These are phyloP conservation scores for Globisporangium spinosum DNA, from an alignment of 352 stramenopile genomes.

Conservation along the genomic window DNA sequence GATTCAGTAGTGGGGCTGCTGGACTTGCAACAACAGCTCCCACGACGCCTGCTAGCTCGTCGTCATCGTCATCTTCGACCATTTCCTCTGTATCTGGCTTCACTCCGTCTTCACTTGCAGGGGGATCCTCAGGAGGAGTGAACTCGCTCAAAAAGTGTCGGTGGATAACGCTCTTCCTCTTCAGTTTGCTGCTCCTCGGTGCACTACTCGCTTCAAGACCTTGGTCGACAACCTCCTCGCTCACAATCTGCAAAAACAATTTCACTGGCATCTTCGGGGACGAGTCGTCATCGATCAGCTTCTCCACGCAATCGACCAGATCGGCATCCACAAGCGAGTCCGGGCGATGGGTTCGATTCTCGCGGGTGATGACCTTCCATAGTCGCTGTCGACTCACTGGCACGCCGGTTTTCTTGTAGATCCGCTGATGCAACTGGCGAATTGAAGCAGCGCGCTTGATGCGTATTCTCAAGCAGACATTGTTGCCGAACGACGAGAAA, in stretches of 20 bases:
- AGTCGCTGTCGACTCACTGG: slow-evolving; percentile 61
- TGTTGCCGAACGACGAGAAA: slow-evolving; percentile 75
- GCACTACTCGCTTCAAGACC: slow-evolving; percentile 6
- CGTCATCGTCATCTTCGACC: slow-evolving; percentile 12
- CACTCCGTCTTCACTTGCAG: slow-evolving; percentile 20
- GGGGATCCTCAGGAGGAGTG: slow-evolving; percentile 28
- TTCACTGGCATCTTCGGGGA: slow-evolving; percentile 62
- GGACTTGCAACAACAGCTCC: slow-evolving; percentile 8
- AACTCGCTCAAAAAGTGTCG: slow-evolving; percentile 67
- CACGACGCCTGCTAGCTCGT: slow-evolving; percentile 13
- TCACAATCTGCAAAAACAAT: slow-evolving; percentile 74
- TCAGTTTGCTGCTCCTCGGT: not conserved
- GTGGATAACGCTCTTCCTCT: slow-evolving; percentile 26
- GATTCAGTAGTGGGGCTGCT: slow-evolving; percentile 18
- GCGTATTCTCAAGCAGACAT: slow-evolving; percentile 49
- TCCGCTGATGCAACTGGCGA: slow-evolving; percentile 54
- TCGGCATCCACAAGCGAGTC: slow-evolving; percentile 52
- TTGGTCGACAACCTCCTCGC: slow-evolving; percentile 8
- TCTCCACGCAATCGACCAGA: slow-evolving; percentile 44
- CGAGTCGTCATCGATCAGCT: slow-evolving; percentile 70
- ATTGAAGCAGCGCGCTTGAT: slow-evolving; percentile 63
- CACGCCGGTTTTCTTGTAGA: slow-evolving; percentile 63
- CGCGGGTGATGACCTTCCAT: slow-evolving; percentile 83
- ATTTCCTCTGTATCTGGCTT: not conserved
- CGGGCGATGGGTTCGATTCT: slow-evolving; percentile 79